Evolutionary conservation across 257 asterid genomes (phyloP).

Genomic region (Nyctanthes arbortristis): DNA sequence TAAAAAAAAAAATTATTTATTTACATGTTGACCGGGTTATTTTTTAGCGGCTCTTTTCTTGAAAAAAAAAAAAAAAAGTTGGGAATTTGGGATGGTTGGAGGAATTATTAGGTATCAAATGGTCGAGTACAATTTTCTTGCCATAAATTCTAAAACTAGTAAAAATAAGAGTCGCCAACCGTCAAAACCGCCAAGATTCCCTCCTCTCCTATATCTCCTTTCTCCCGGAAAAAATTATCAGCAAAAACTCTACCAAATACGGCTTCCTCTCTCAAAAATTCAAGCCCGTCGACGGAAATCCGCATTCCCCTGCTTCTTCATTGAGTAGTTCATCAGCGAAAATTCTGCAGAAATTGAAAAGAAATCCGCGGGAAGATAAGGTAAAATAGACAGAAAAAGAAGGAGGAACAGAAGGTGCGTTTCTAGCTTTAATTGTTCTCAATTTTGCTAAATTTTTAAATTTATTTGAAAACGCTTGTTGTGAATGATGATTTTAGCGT

Average conservation of each 20-base stretch:
- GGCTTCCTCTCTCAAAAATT: constrained; percentile 16
- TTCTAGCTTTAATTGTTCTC: neutral
- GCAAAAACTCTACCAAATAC: neutral
- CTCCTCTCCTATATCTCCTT: constrained; percentile 55
- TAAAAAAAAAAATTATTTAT: too few relatives aligned
- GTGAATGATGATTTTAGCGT: neutral
- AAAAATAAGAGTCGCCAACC: constrained; percentile 46
- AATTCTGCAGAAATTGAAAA: neutral
- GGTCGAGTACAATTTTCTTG: neutral
- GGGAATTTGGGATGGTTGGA: too few relatives aligned
- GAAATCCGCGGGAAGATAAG: neutral
- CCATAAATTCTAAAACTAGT: too few relatives aligned
- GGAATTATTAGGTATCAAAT: too few relatives aligned
- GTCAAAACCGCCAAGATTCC: constrained; percentile 68
- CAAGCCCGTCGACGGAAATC: constrained; percentile 13
- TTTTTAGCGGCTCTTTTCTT: too few relatives aligned
- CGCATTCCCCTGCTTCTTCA: neutral
- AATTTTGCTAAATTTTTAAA: neutral
- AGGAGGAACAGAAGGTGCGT: neutral
- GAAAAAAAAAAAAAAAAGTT: too few relatives aligned
- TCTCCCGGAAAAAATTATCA: neutral
- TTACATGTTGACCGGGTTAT: too few relatives aligned
- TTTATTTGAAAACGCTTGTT: neutral
- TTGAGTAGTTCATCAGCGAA: neutral
- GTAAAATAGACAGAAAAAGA: neutral